Base-by-base conservation (phyloP, 108 stramenopile species). In the Phaeodactylum tricornutum region DNA sequence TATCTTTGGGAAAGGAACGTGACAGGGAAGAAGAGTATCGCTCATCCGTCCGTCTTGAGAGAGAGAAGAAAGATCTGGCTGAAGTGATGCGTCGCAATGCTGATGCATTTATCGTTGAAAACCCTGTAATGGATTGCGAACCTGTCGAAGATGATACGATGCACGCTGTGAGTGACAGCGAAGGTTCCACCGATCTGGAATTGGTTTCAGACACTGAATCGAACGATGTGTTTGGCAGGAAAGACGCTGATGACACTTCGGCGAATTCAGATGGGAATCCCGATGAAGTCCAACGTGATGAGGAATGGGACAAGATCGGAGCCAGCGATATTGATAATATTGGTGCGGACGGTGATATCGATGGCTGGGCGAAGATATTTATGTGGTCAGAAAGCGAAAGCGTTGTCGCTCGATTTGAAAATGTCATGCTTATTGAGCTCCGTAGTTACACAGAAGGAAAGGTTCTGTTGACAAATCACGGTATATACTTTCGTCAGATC, bases 401-500 rank as follows among this genome's bases (percentile, higher is more conserved):
- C 33, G 71, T 84, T 31, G 72, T 87, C 35, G 72, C 72, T 9
- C 59, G 67, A 25, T 85, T 85, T 62, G 75, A 86, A 29, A 48
- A 68, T 15, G 80, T 91, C 0, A 67, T 69, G 50, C 47, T 86
- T 21, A 79, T 86, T 0, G 66, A 75, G 0, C 60, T 84, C 9
- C 79, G 66, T 45, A 67, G 55, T 7, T 61, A 56, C 16, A 59
- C 64, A 17, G 74, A 66, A 35, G 89, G 89, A 16, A 64, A 66
- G 3, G 42, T 91, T 9, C 42, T 91, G 8, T 53, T 91, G n/a
- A 84, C 89, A 7, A 71, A 84, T 4, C 79, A 86, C 47, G 64
- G 74, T 17, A 54, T 91, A 1, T 91, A 86, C 53, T 91, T 91
- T 62, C 81, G 66, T 38, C 81, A 72, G 44, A 72, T 66, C 9